Conservation (phyloP, 306 rosid genomes). For the Ammopiptanthus mongolicus region DNA sequence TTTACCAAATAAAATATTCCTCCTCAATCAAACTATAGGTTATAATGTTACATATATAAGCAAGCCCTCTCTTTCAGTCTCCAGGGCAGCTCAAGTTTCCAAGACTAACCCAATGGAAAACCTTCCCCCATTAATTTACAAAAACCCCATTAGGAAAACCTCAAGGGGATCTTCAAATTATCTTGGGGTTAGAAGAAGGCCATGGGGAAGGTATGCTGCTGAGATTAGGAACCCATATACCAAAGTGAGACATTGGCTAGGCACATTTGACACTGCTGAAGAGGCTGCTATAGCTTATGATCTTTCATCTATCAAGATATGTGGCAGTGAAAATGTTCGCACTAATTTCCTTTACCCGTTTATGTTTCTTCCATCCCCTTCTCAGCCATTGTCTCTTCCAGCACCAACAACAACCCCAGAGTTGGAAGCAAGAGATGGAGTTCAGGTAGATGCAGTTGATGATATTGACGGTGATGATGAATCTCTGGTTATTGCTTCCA, state of each 20-base stretch:
- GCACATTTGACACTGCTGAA: constrained; percentile 35
- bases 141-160: constrained; percentile 20
- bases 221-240: constrained; percentile 35
- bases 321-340: constrained; percentile 20
- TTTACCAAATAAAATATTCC: neutral
- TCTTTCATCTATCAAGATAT: constrained; percentile 26
- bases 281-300: constrained; percentile 29
- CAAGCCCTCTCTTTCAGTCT: neutral
- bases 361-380: neutral
- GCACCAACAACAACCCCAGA: neutral
- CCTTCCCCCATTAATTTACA: constrained; percentile 16
- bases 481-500: too few relatives aligned
- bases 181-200: constrained; percentile 31
- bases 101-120: constrained; percentile 22
- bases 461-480: constrained; percentile 23
- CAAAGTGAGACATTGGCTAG: constrained; percentile 29
- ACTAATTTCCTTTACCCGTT: constrained; percentile 31
- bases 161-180: constrained; percentile 17
- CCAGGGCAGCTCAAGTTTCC: neutral
- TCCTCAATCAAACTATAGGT: neutral
- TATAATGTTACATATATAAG: constrained; percentile 11
- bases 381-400: neutral
- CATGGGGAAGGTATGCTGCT: constrained; percentile 34
- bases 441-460: neutral
- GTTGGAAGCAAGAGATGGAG: constrained; percentile 3